These are phyloP conservation scores for Tremellales sp. DNA, from an alignment of 1,284 basidiomycete species.

Conservation along the genomic window DNA sequence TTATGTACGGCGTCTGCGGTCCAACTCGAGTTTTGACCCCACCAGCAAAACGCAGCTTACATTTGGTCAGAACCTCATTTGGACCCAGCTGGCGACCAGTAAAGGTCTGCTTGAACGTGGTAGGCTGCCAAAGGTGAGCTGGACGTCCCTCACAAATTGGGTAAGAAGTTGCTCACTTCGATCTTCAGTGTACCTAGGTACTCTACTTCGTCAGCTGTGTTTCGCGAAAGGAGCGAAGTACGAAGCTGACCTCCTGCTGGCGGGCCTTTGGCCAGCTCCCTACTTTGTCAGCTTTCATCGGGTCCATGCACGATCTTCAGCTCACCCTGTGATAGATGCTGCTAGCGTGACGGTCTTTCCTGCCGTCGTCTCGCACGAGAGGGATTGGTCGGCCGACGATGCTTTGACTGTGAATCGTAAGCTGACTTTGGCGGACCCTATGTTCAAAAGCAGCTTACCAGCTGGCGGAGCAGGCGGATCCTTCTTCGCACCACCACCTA, in stretches of 20 bases:
- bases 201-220: conserved; percentile 13
- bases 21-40: background rate
- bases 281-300: conserved; percentile 5
- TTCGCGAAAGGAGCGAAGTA: background rate
- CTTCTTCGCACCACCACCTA: conserved; percentile 11
- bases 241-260: conserved; percentile 27
- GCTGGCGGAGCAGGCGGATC: conserved; percentile 1
- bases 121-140: conserved; percentile 1
- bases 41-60: conserved; percentile 12
- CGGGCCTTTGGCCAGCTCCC: conserved; percentile 34
- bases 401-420: background rate
- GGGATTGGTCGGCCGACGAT: conserved; percentile 3
- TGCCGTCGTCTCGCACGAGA: conserved; percentile 19
- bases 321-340: conserved; percentile 29
- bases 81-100: conserved; percentile 35
- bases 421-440: no score
- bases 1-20: conserved; percentile 31
- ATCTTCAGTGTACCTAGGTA: conserved; percentile 39
- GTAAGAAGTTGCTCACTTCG: conserved; percentile 17
- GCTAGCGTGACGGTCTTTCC: conserved; percentile 18
- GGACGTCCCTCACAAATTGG: background rate
- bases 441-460: no score
- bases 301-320: background rate
- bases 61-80: conserved; percentile 37
- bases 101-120: conserved; percentile 33